These are phyloP conservation scores for Miscanthus lutarioriparius DNA, from an alignment of 176 grass and related monocot species.

Conservation along the genomic window DNA sequence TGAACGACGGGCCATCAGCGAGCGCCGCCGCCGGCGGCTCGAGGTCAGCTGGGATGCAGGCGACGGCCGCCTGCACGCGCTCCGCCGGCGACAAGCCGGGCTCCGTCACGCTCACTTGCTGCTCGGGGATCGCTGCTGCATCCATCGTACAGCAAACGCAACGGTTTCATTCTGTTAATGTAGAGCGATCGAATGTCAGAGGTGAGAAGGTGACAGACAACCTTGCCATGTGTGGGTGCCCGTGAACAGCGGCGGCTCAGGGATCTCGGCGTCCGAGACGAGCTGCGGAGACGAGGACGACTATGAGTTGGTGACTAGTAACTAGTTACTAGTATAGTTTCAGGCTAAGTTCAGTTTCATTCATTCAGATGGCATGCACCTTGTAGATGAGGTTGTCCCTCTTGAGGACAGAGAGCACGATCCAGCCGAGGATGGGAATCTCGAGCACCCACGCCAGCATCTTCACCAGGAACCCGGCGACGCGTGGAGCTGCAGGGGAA, in stretches of 20 bases:
- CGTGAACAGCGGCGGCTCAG: slow-evolving; percentile 82
- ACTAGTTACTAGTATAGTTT: neutral
- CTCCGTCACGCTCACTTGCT: slow-evolving; percentile 55
- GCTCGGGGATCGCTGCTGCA: slow-evolving; percentile 52
- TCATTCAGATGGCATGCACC: slow-evolving; percentile 23
- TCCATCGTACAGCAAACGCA: no score
- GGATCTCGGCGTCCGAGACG: slow-evolving; percentile 66
- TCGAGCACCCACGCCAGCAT: slow-evolving; percentile 84
- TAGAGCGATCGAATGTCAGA: no score
- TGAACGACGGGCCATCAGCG: slow-evolving; percentile 13
- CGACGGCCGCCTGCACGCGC: slow-evolving; percentile 46
- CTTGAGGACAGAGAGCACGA: slow-evolving; percentile 61
- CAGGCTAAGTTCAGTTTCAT: neutral
- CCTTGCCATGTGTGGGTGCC: slow-evolving; percentile 54
- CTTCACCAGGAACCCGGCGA: slow-evolving; percentile 68
- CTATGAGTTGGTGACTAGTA: neutral
- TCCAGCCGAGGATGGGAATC: slow-evolving; percentile 52
- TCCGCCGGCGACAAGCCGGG: slow-evolving; percentile 45
- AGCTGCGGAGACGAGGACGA: slow-evolving; percentile 38
- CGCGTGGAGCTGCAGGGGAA: slow-evolving; percentile 49
- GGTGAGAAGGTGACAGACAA: neutral
- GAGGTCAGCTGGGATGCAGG: slow-evolving; percentile 46
- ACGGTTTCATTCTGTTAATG: neutral
- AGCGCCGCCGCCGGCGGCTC: slow-evolving; percentile 21
- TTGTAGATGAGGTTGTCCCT: slow-evolving; percentile 80